phyloP scores from a whole-genome alignment of 345 rosid species.

The Moricandia moricandioides region DNA sequence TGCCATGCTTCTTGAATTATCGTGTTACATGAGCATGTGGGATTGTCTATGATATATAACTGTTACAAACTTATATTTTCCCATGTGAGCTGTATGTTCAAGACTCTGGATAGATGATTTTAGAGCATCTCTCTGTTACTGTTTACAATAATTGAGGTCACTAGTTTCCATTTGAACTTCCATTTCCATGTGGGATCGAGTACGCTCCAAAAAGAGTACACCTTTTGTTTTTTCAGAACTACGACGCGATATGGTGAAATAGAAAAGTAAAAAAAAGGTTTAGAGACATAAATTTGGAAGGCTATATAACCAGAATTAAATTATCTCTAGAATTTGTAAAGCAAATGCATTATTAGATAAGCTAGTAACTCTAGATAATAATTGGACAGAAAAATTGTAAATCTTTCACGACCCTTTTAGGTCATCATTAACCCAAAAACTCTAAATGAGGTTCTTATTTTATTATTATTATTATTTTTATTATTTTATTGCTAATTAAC shows the following conservation, averaged over 20 bases:
- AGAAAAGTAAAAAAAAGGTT: background rate
- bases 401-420: background rate
- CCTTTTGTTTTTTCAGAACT: background rate
- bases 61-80: conserved; percentile 20
- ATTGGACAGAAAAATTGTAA: background rate
- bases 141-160: conserved; percentile 18
- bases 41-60: conserved; percentile 26
- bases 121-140: conserved; percentile 7
- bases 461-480: no score
- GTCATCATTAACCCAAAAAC: no score
- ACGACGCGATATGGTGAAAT: background rate
- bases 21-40: conserved; percentile 31
- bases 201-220: conserved; percentile 7
- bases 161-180: background rate
- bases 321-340: background rate
- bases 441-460: no score
- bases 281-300: background rate
- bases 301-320: background rate
- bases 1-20: conserved; percentile 19
- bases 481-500: no score
- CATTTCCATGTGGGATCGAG: background rate
- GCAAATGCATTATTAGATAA: background rate
- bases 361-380: background rate
- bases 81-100: conserved; percentile 27
- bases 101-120: background rate